Evolutionary conservation across 768 basidiomycete genomes (phyloP).

Genomic region (Cubamyces lactineus): DNA sequence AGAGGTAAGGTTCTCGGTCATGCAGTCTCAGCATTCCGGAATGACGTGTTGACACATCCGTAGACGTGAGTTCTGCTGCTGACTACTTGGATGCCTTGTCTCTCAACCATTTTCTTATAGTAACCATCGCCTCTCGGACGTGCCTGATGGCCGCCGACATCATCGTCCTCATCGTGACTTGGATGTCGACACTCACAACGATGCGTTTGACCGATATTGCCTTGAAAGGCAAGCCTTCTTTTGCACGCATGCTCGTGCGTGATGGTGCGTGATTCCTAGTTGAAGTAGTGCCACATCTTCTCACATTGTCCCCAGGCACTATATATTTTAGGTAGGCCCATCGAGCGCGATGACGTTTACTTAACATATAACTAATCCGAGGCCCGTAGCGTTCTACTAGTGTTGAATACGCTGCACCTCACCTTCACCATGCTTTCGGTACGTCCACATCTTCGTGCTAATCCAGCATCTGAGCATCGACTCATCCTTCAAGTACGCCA

Average conservation of each 20-base stretch:
- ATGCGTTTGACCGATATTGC: background rate
- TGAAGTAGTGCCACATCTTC: too few relatives aligned
- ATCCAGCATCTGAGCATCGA: too few relatives aligned
- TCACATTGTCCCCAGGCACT: background rate
- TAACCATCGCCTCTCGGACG: slow-evolving; percentile 10
- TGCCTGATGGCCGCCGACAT: slow-evolving; percentile 13
- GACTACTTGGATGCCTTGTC: background rate
- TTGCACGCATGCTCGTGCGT: slow-evolving; percentile 1
- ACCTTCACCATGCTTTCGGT: slow-evolving; percentile 13
- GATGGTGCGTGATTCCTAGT: slow-evolving; percentile 6
- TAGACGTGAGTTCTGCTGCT: background rate
- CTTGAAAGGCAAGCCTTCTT: background rate
- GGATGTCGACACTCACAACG: slow-evolving; percentile 2
- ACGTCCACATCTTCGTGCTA: background rate
- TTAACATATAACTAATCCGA: background rate
- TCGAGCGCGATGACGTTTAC: background rate
- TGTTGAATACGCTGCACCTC: slow-evolving; percentile 13
- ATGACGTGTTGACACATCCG: background rate
- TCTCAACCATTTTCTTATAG: background rate
- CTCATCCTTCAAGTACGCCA: background rate
- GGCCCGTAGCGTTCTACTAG: background rate
- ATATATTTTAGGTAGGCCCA: slow-evolving; percentile 6
- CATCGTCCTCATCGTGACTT: slow-evolving; percentile 12
- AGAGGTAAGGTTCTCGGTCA: background rate
- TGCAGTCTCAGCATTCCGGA: background rate